Evolutionary conservation across 768 basidiomycete species (phyloP).

Genomic region (Mycena belliarum): DNA sequence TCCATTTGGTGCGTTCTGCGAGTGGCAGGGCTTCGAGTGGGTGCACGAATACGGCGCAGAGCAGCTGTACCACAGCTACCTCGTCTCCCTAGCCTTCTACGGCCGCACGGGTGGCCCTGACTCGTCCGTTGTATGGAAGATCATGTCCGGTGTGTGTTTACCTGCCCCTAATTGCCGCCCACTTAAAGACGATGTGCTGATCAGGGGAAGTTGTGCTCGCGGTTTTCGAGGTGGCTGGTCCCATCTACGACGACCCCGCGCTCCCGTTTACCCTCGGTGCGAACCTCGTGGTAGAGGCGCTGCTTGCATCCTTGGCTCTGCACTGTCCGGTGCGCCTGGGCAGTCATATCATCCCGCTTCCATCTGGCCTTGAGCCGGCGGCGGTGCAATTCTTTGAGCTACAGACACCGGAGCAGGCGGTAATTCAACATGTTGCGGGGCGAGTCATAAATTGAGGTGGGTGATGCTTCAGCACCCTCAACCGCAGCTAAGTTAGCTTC

Average conservation of each 20-base stretch:
- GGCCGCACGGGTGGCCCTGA: conserved; percentile 8
- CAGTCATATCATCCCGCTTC: background rate
- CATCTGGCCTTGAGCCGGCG: background rate
- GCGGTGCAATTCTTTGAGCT: conserved; percentile 8
- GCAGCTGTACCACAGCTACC: conserved; percentile 3
- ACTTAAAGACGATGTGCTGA: background rate
- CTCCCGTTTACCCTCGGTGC: conserved; percentile 11
- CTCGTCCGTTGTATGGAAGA: conserved; percentile 12
- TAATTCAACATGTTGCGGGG: background rate
- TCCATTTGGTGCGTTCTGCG: conserved; percentile 1
- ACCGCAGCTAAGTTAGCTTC: too few relatives aligned
- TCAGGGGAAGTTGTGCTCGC: conserved; percentile 7
- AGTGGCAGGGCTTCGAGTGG: conserved; percentile 6
- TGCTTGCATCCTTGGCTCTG: conserved; percentile 5
- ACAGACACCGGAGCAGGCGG: background rate
- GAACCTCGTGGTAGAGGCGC: conserved; percentile 10
- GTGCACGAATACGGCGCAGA: conserved; percentile 14
- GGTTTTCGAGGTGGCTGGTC: conserved; percentile 13
- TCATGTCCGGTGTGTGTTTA: background rate
- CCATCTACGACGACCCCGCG: background rate
- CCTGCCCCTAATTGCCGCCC: too few relatives aligned
- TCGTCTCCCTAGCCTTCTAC: conserved; percentile 1
- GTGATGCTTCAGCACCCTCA: too few relatives aligned
- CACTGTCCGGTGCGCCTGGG: conserved; percentile 6
- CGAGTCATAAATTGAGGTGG: background rate